Evolutionary conservation across 805 yeast species (phyloP).

Genomic region (Torulaspora delbrueckii): DNA sequence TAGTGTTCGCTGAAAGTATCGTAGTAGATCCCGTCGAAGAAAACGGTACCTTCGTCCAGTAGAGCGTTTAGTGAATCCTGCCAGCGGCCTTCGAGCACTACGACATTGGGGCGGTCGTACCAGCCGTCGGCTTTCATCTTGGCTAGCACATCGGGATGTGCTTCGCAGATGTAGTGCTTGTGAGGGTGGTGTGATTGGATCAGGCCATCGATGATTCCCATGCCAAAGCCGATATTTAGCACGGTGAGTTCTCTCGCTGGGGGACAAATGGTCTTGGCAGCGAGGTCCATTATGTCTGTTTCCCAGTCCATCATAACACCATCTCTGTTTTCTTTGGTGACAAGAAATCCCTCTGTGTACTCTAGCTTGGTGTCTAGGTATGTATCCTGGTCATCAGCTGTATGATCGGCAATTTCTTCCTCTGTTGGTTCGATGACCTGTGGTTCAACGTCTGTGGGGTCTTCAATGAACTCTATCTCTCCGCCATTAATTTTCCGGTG

Average conservation of each 20-base stretch:
- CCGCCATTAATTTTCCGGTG: constrained; percentile 63
- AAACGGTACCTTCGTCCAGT: constrained; percentile 53
- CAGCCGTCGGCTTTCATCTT: constrained; percentile 74
- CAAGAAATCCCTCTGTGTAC: constrained; percentile 59
- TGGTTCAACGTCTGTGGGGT: constrained; percentile 15
- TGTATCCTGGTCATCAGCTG: constrained; percentile 59
- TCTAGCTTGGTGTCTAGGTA: constrained; percentile 63
- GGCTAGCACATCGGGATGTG: constrained; percentile 83
- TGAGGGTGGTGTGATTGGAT: constrained; percentile 46
- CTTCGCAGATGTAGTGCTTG: constrained; percentile 83
- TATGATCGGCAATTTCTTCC: constrained; percentile 49
- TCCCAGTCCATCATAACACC: constrained; percentile 99
- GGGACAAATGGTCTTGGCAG: constrained; percentile 68
- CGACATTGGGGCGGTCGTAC: constrained; percentile 69
- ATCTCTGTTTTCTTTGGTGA: constrained; percentile 69
- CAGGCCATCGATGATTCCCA: constrained; percentile 89
- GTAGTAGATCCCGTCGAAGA: constrained; percentile 86
- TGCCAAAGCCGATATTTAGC: constrained; percentile 89
- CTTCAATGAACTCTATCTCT: constrained; percentile 55
- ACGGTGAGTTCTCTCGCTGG: constrained; percentile 42
- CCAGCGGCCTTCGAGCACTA: constrained; percentile 85
- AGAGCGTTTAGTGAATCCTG: constrained; percentile 71
- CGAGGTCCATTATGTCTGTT: constrained; percentile 69
- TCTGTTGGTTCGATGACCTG: constrained; percentile 14
- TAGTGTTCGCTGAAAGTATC: constrained; percentile 94